These are phyloP conservation scores for Puccinia polysora DNA, from an alignment of 1,284 basidiomycete genomes.

Conservation along the genomic window DNA sequence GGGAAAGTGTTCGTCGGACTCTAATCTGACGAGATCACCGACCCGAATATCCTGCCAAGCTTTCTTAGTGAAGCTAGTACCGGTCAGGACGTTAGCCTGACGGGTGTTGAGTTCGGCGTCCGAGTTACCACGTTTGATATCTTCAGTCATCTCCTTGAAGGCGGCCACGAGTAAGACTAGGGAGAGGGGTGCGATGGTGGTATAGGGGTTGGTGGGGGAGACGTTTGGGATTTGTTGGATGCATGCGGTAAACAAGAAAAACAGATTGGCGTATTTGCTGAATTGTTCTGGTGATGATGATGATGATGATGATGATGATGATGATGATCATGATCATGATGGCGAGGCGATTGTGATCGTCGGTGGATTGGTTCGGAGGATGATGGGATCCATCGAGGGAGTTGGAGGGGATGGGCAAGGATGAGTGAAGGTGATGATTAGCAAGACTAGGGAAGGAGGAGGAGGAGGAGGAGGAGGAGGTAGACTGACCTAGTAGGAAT, in stretches of 20 bases:
- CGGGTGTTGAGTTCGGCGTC: conserved; percentile 88
- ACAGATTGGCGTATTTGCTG: conserved; percentile 96
- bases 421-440: not conserved
- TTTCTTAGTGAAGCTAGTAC: conserved; percentile 65
- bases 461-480: not conserved
- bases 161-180: conserved; percentile 91
- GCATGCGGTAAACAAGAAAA: conserved; percentile 96
- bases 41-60: conserved; percentile 87
- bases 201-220: conserved; percentile 91
- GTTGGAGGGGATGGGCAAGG: no score
- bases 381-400: no score
- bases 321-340: not conserved
- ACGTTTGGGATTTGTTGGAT: conserved; percentile 98
- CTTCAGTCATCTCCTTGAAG: conserved; percentile 93
- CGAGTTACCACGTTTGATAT: conserved; percentile 92
- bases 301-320: not conserved
- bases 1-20: conserved; percentile 90
- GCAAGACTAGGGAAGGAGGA: not conserved
- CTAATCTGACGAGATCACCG: conserved; percentile 85
- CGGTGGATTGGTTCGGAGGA: no score
- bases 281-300: conserved; percentile 71
- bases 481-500: conserved; percentile 73
- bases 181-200: conserved; percentile 86
- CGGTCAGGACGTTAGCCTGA: conserved; percentile 67
- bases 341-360: not conserved